Base-by-base conservation (phyloP, 2,329 filamentous ascomycete species). In the Penicillium sclerotiorum region DNA sequence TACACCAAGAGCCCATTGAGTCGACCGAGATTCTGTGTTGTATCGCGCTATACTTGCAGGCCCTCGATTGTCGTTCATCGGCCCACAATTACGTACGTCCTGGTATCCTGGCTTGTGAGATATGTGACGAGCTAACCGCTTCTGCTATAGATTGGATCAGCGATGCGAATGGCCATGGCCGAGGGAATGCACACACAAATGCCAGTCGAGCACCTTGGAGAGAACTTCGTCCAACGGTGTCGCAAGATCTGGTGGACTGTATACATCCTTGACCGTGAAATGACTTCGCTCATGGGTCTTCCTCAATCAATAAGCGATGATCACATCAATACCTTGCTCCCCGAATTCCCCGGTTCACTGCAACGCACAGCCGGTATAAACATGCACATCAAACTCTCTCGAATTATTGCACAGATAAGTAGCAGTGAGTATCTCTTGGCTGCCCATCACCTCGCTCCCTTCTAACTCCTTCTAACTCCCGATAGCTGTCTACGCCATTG, bases 101-200 rank as follows among this genome's bases (percentile, higher is more conserved):
- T 23, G 5, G 21, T 40, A 53, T 12, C 45, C 11, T 48, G 9
- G 1, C 4, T 48, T 77, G 72, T 13, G 8, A 9, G 3, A 4
- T 7, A 15, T 78, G 80, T 43, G 77, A 80, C 5, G 74, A 2
- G 3, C 45, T 27, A 51, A 15, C 2, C 38, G 6, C 13, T 3
- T n/a, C n/a, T n/a, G n/a, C n/a, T n/a, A n/a, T 38, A 81, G 77
- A 80, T 82, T 28, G 80, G 80, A 1, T 77, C 81, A 59, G 79
- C 80, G 0, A 75, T 82, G 68, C 71, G 80, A 2, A 74, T 80
- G 47, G 78, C 79, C 0, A 62, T 81, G 22, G 72, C 72, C 0
- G 71, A 80, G 49, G 80, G 80, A 1, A 75, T 81, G 68, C 78
- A 82, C 47, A 80, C 77, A 0, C 74, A 79, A 18, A 78, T 81